Percentiles rank a stretch among this genome's conserved stretches.
phyloP scores from a whole-genome alignment of 192 early-diverging fungal species.

The Backusella morwellensis region DNA sequence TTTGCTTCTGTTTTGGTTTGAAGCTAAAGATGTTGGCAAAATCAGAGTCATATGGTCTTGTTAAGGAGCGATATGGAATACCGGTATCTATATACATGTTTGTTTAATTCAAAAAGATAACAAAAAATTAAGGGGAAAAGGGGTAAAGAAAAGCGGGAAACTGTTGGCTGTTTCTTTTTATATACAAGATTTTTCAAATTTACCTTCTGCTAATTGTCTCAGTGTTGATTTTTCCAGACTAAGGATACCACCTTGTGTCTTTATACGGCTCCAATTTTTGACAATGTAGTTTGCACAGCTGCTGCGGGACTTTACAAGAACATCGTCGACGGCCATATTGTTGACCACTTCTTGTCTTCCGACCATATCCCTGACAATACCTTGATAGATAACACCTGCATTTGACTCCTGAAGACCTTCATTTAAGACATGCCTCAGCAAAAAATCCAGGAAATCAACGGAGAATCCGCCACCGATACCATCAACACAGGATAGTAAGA shows the following conservation, averaged over 20 bases:
- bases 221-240: conserved; percentile 23
- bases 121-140: neutral
- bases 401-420: conserved; percentile 29
- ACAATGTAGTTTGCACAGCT: conserved; percentile 23
- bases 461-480: conserved; percentile 37
- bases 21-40: conserved; percentile 27
- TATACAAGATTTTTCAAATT: neutral
- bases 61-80: conserved; percentile 23
- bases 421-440: conserved; percentile 20
- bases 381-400: conserved; percentile 32
- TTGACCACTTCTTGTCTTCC: conserved; percentile 35
- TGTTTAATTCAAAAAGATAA: neutral
- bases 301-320: conserved; percentile 17
- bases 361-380: conserved; percentile 32
- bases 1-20: conserved; percentile 14
- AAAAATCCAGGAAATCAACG: conserved; percentile 35
- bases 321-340: conserved; percentile 33
- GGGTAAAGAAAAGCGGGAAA: neutral
- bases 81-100: conserved; percentile 18
- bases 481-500: conserved; percentile 36
- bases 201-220: conserved; percentile 26
- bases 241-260: conserved; percentile 19
- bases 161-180: neutral
- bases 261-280: conserved; percentile 19
- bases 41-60: conserved; percentile 24